A percentile compares a stretch with the other conserved stretches of the same genome.
Evolutionary conservation across 2,329 filamentous ascomycete genomes (phyloP).

Genomic region (Colletotrichum sp.): DNA sequence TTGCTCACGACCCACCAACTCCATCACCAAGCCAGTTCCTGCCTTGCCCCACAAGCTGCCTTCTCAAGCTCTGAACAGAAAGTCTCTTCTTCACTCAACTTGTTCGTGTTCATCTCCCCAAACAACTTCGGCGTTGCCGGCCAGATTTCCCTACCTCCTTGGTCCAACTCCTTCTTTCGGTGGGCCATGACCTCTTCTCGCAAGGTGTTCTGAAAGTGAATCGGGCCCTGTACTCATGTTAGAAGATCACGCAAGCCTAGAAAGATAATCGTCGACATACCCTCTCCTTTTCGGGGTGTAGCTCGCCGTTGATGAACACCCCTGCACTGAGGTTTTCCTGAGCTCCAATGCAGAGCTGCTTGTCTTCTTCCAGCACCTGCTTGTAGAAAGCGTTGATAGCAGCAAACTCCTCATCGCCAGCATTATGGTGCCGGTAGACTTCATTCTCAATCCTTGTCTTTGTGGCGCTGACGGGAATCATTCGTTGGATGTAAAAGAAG

Average conservation of each 20-base stretch:
- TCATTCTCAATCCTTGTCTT: conserved; percentile 53
- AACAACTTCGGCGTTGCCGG: conserved; percentile 27
- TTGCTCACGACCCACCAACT: background rate
- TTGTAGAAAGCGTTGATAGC: conserved; percentile 53
- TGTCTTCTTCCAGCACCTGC: conserved; percentile 56
- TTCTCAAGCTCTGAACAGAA: conserved; percentile 30
- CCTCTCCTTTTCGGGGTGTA: conserved; percentile 60
- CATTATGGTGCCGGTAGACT: conserved; percentile 53
- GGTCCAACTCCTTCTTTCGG: conserved; percentile 25
- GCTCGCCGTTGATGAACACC: conserved; percentile 54
- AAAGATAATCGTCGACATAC: background rate
- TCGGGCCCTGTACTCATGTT: conserved; percentile 40
- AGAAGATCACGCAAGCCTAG: fast-evolving
- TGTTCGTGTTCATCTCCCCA: conserved; percentile 27
- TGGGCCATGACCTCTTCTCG: conserved; percentile 31
- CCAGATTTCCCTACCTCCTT: conserved; percentile 32
- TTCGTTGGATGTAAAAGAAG: conserved; percentile 58
- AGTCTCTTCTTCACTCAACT: conserved; percentile 29
- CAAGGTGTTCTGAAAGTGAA: conserved; percentile 43
- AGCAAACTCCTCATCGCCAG: conserved; percentile 50
- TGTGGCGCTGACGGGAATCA: conserved; percentile 49
- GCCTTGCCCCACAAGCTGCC: background rate
- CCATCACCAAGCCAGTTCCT: conserved; percentile 24
- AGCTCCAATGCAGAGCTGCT: conserved; percentile 51
- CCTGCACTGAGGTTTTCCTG: conserved; percentile 56